Evolutionary conservation across 805 yeast species (phyloP).

Genomic region (Candida koratica): DNA sequence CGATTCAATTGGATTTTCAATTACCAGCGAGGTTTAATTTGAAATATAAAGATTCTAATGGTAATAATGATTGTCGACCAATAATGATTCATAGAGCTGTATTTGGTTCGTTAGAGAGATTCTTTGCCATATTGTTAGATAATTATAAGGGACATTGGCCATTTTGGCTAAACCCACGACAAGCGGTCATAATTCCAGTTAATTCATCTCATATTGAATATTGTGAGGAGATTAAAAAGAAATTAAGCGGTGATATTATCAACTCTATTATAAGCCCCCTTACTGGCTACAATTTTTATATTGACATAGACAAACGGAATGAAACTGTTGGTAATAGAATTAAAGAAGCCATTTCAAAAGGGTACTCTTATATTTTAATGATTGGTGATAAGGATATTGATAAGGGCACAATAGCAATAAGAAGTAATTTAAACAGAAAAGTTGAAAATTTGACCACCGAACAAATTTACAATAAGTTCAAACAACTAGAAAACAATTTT

Average conservation of each 20-base stretch:
- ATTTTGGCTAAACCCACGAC: slow-evolving; percentile 93
- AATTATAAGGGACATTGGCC: slow-evolving; percentile 96
- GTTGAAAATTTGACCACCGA: slow-evolving; percentile 43
- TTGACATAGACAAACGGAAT: slow-evolving; percentile 69
- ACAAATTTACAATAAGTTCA: slow-evolving; percentile 52
- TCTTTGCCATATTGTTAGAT: slow-evolving; percentile 84
- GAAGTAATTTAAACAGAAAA: slow-evolving; percentile 51
- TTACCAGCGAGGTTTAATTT: slow-evolving; percentile 81
- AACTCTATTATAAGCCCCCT: slow-evolving; percentile 46
- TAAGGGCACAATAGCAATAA: slow-evolving; percentile 55
- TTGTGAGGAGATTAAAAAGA: slow-evolving; percentile 46
- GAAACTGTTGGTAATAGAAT: slow-evolving; percentile 80
- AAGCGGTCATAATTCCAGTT: slow-evolving; percentile 80
- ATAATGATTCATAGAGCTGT: slow-evolving; percentile 97
- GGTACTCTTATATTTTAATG: slow-evolving; percentile 76
- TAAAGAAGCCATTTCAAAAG: slow-evolving; percentile 69
- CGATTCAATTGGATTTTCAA: slow-evolving; percentile 93
- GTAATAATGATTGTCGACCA: slow-evolving; percentile 58
- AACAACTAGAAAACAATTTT: slow-evolving; percentile 51
- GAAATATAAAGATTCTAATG: slow-evolving; percentile 53
- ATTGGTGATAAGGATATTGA: slow-evolving; percentile 83
- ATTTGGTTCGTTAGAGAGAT: slow-evolving; percentile 90
- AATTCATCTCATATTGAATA: slow-evolving; percentile 55
- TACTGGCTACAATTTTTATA: slow-evolving; percentile 57
- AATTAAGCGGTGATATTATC: slow-evolving; percentile 44